Evolutionary conservation across 768 basidiomycete genomes (phyloP).

Genomic region (Boletus patriciae): DNA sequence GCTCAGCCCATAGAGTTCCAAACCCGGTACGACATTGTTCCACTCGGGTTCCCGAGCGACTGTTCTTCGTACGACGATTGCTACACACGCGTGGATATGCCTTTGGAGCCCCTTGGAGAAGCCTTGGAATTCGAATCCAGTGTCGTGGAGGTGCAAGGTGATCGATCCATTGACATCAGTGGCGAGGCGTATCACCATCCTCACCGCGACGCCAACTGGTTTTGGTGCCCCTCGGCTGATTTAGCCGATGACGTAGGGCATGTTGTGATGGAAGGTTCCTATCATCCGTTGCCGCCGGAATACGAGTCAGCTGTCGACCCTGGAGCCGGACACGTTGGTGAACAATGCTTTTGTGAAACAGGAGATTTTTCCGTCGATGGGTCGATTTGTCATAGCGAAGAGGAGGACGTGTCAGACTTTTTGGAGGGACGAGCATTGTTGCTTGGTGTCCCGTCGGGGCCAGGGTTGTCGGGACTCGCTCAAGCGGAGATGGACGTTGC

Average conservation of each 20-base stretch:
- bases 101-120: not conserved
- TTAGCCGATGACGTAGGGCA: slow-evolving; percentile 5
- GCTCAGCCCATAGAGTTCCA: slow-evolving; percentile 6
- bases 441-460: slow-evolving; percentile 35
- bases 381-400: slow-evolving; percentile 1
- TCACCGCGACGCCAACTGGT: not conserved
- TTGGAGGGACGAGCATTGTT: slow-evolving; percentile 56
- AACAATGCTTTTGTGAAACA: not conserved
- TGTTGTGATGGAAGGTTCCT: not conserved
- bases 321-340: not conserved
- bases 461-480: slow-evolving; percentile 33
- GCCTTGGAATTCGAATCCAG: not conserved
- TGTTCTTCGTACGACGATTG: slow-evolving; percentile 3
- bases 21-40: slow-evolving; percentile 10
- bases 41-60: slow-evolving; percentile 17
- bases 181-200: not conserved
- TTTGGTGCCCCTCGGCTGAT: not conserved
- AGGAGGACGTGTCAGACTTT: slow-evolving; percentile 32
- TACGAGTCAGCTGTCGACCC: slow-evolving; percentile 1
- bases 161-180: not conserved
- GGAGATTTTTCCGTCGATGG: not conserved
- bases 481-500: slow-evolving; percentile 65
- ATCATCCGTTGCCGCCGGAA: slow-evolving; percentile 5
- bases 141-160: not conserved
- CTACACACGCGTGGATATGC: not conserved